Evolutionary conservation across 768 basidiomycete species (phyloP).

Genomic region (Suillus paluster): DNA sequence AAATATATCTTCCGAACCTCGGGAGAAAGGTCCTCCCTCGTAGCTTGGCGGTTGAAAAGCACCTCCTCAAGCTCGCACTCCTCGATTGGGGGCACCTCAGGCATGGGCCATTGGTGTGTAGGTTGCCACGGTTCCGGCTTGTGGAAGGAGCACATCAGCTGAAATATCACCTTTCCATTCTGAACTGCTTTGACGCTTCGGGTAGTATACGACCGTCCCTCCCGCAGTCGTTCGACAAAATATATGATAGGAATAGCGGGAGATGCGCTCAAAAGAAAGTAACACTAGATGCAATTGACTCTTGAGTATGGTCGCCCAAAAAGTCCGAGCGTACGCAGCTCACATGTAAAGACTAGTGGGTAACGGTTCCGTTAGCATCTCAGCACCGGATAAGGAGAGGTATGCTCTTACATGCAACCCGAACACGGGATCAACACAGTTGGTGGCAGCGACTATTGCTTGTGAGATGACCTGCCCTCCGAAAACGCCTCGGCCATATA

Average conservation of each 20-base stretch:
- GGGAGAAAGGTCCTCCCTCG: conserved; percentile 37
- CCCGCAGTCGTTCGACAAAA: conserved; percentile 73
- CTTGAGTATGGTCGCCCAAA: conserved; percentile 10
- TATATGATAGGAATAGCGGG: conserved; percentile 77
- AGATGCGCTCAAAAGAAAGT: conserved; percentile 79
- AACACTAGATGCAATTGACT: conserved; percentile 60
- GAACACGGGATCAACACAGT: conserved; percentile 66
- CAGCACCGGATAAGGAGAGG: not conserved
- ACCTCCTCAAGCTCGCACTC: conserved; percentile 65
- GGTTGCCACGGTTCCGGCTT: conserved; percentile 79
- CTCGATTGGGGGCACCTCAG: conserved; percentile 60
- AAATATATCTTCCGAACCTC: conserved; percentile 37
- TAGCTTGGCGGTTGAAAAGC: conserved; percentile 30
- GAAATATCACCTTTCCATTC: conserved; percentile 54
- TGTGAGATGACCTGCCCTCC: conserved; percentile 93
- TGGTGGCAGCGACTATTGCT: conserved; percentile 81
- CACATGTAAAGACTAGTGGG: conserved; percentile 69
- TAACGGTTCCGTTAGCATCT: not conserved
- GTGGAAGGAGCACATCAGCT: conserved; percentile 84
- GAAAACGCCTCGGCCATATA: conserved; percentile 72
- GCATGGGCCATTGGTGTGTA: conserved; percentile 69
- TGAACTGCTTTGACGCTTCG: conserved; percentile 65
- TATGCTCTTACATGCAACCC: conserved; percentile 67
- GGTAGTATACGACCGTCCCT: conserved; percentile 77
- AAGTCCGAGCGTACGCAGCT: conserved; percentile 28